Base-by-base conservation (phyloP, 495 filamentous ascomycete genomes). In the Lophium mytilinum region DNA sequence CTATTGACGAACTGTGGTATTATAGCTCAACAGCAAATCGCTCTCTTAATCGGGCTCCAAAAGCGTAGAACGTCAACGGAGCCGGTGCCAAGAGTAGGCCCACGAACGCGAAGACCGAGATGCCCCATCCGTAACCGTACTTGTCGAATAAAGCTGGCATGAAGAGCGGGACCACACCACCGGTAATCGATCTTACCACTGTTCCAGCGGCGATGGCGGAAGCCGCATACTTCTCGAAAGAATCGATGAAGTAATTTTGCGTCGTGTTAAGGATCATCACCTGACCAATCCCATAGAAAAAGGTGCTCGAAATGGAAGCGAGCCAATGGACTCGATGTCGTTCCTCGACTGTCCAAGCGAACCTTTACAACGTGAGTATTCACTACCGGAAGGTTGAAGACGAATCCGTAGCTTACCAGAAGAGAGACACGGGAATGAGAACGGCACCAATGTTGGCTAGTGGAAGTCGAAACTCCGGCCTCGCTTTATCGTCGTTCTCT, bases 261-360 rank as follows among this genome's bases (percentile, higher is more conserved):
- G 61, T 58, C 8, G 56, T n/a, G n/a, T 18, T 42, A 12, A 56
- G 50, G 69, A 87, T 56, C 66, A 84, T 57, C 71, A 86, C 65
- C 75, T 80, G 55, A 77, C 80, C 24, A 70, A 80, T 56, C 73
- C 87, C 50, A 73, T 69, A 74, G 54, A 74, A 68, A 18, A 61
- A 58, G 0, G 67, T 67, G 17, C 62, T 50, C 15, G 60, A 9
- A 12, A 69, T 59, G 4, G 65, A 43, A 6, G 45, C 62, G 14
- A 56, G 9, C 68, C 68, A 71, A 52, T 60, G 58, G 9, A 50
- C 34, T 30, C 2, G 24, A 6, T 30, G 24, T 14, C 61, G 66
- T 15, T 34, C 46, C 19, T 67, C 55, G 9, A 65, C 67, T 10
- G 65, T 63, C 68, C 68, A 71, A 5, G 62, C 68, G 33, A 30